These are phyloP conservation scores for Pichia manshurica DNA, from an alignment of 805 yeast genomes.

Conservation along the genomic window DNA sequence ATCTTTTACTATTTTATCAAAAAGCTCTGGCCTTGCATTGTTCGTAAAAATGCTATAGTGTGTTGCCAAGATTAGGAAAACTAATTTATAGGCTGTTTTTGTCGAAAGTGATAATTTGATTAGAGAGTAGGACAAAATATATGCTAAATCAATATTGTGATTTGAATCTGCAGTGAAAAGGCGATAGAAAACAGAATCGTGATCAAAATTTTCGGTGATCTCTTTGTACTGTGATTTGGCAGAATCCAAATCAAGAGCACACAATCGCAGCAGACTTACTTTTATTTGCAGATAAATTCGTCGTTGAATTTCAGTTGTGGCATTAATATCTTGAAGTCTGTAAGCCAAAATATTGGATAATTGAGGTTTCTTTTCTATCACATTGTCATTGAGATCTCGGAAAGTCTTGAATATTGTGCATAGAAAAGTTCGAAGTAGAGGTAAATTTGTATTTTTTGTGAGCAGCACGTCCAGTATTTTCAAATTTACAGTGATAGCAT, in stretches of 20 bases:
- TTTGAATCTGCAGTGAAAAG: neutral
- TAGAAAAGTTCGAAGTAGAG: neutral
- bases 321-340: neutral
- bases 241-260: neutral
- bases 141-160: neutral
- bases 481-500: neutral
- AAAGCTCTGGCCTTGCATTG: constrained; percentile 4
- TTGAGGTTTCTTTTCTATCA: neutral
- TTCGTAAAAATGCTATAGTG: constrained; percentile 10
- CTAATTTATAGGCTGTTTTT: constrained; percentile 16
- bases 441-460: neutral
- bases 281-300: neutral
- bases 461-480: neutral
- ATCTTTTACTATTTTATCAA: constrained; percentile 9
- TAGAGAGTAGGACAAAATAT: constrained; percentile 2
- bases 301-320: too few relatives aligned
- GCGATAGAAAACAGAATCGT: neutral
- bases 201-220: neutral
- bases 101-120: constrained; percentile 13
- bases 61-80: constrained; percentile 13
- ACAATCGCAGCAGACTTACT: neutral
- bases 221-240: neutral
- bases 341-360: neutral
- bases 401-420: neutral
- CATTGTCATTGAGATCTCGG: neutral